Percentiles rank a stretch among this genome's conserved stretches.
Conservation (phyloP, 2,329 filamentous ascomycete species). For the Tolypocladium capitatum region DNA sequence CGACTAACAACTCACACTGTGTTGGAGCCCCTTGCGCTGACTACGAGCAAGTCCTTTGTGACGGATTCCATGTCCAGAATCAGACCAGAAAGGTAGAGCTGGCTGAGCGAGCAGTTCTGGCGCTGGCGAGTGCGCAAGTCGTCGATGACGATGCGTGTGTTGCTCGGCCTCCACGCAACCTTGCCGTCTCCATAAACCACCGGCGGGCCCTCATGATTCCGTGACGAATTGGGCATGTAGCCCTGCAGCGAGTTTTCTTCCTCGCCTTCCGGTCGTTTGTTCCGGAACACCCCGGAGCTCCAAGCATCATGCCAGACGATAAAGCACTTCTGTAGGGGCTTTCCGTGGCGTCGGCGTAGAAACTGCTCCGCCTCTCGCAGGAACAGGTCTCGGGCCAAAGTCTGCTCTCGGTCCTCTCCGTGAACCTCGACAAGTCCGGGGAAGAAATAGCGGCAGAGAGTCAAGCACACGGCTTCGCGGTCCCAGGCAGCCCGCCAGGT, state of each 20-base stretch:
- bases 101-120: conserved; percentile 3
- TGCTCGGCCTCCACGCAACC: conserved; percentile 14
- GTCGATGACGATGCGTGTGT: conserved; percentile 11
- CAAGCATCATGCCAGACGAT: conserved; percentile 7
- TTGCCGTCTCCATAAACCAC: conserved; percentile 12
- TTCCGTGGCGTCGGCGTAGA: conserved; percentile 4
- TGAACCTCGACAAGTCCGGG: conserved; percentile 12
- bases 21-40: background rate
- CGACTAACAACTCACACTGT: conserved; percentile 2
- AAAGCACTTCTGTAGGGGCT: conserved; percentile 1
- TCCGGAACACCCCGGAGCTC: conserved; percentile 3
- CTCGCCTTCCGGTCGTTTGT: background rate
- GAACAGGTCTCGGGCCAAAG: conserved; percentile 4
- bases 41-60: conserved; percentile 3
- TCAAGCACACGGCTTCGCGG: conserved; percentile 7
- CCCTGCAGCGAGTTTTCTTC: background rate
- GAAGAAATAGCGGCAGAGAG: conserved; percentile 13
- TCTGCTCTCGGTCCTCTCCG: background rate
- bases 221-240: background rate
- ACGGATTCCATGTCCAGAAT: conserved; percentile 5
- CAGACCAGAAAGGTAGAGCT: conserved; percentile 1
- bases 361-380: conserved; percentile 3
- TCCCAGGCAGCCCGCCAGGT: conserved; percentile 14
- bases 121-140: conserved; percentile 10
- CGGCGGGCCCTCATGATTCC: background rate